phyloP scores from a whole-genome alignment of 306 rosid species.

The Alnus glutinosa region DNA sequence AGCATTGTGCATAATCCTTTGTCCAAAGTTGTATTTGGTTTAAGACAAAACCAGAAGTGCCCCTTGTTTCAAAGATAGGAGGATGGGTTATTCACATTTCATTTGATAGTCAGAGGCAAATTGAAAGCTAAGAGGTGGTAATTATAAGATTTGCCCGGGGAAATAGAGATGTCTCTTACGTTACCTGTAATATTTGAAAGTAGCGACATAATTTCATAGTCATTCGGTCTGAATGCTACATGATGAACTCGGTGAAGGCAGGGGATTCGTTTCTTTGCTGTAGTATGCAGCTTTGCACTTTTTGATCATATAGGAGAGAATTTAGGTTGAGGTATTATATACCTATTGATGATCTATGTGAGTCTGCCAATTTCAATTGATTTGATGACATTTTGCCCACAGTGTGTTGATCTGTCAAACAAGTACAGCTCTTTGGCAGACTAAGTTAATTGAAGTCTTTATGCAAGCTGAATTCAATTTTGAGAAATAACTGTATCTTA shows the following conservation, averaged over 20 bases:
- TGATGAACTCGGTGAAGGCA: not conserved
- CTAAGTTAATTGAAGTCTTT: slow-evolving; percentile 5
- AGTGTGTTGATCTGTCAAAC: not conserved
- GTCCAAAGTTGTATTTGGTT: not conserved
- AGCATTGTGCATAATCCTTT: not conserved
- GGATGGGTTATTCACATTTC: too few relatives aligned
- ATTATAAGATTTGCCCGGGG: too few relatives aligned
- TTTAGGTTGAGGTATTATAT: not conserved
- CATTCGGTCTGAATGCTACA: too few relatives aligned
- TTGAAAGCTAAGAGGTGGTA: too few relatives aligned
- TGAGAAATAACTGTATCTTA: not conserved
- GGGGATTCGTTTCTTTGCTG: not conserved
- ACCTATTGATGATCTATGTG: not conserved
- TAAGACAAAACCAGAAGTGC: too few relatives aligned
- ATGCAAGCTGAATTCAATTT: not conserved
- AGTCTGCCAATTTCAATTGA: not conserved
- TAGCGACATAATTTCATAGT: too few relatives aligned
- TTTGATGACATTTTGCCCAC: not conserved
- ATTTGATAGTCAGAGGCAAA: too few relatives aligned
- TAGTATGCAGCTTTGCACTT: not conserved
- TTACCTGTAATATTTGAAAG: too few relatives aligned
- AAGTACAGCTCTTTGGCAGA: not conserved
- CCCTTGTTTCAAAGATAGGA: too few relatives aligned
- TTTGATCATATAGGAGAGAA: not conserved
- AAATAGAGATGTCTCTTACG: too few relatives aligned